These are phyloP conservation scores for Alternaria sp. DNA, from an alignment of 2,329 filamentous ascomycete genomes.

Conservation along the genomic window DNA sequence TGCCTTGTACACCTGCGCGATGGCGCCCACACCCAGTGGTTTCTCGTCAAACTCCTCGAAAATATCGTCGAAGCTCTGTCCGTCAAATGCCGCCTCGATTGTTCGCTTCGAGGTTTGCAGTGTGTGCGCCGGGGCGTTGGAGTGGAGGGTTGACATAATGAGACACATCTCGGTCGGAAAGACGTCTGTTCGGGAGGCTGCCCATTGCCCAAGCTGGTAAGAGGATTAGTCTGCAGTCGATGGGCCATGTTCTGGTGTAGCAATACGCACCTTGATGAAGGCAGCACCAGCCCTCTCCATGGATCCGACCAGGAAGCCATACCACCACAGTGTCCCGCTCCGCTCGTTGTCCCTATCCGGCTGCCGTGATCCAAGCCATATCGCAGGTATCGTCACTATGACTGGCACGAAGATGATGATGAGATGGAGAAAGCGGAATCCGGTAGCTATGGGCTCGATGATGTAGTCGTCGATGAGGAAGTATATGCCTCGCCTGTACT, in stretches of 20 bases:
- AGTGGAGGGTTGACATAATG: slow-evolving; percentile 94
- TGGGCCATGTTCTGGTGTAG: neutral
- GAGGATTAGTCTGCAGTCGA: slow-evolving; percentile 24
- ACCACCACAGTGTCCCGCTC: slow-evolving; percentile 92
- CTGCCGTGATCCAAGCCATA: slow-evolving; percentile 78
- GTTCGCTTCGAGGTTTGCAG: slow-evolving; percentile 80
- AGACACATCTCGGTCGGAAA: slow-evolving; percentile 92
- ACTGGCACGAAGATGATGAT: slow-evolving; percentile 92
- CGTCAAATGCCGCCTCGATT: slow-evolving; percentile 82
- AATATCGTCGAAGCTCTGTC: slow-evolving; percentile 83
- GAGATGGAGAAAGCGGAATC: slow-evolving; percentile 86
- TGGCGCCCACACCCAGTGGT: slow-evolving; percentile 92
- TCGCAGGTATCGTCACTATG: slow-evolving; percentile 77
- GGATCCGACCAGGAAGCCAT: slow-evolving; percentile 80
- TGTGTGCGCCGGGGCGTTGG: slow-evolving; percentile 91
- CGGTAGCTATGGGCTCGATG: slow-evolving; percentile 87
- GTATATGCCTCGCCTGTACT: slow-evolving; percentile 67
- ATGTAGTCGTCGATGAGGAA: slow-evolving; percentile 76
- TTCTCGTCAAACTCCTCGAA: slow-evolving; percentile 94
- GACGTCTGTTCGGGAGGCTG: slow-evolving; percentile 93
- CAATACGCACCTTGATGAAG: slow-evolving; percentile 82
- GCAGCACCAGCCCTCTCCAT: slow-evolving; percentile 96
- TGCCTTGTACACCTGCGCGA: slow-evolving; percentile 97
- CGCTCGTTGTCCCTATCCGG: slow-evolving; percentile 76
- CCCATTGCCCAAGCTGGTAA: slow-evolving; percentile 90